Percentiles rank a stretch among this genome's conserved stretches.
phyloP scores from a whole-genome alignment of 129 eudicot species.

The Lactuca saligna region DNA sequence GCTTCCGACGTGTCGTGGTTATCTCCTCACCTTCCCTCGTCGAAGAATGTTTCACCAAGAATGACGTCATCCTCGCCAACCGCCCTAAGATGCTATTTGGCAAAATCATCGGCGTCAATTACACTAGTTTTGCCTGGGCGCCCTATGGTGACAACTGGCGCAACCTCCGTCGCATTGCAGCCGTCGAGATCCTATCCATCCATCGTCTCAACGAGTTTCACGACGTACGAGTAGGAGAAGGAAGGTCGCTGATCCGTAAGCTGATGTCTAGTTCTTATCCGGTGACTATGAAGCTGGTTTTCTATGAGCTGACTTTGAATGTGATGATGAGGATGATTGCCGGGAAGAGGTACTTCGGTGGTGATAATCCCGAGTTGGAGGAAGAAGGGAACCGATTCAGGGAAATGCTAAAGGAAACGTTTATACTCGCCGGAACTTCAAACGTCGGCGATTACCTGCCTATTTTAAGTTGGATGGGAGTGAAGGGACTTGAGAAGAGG shows the following conservation, averaged over 20 bases:
- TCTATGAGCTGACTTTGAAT: constrained; percentile 28
- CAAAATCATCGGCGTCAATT: constrained; percentile 29
- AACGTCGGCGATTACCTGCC: constrained; percentile 41
- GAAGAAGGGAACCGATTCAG: constrained; percentile 27
- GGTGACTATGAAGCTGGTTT: constrained; percentile 28
- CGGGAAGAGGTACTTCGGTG: constrained; percentile 38
- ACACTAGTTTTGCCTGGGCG: constrained; percentile 37
- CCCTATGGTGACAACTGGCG: constrained; percentile 46
- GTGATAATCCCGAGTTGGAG: constrained; percentile 11
- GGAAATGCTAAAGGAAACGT: constrained; percentile 26
- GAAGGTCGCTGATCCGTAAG: constrained; percentile 3
- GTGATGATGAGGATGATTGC: constrained; percentile 44
- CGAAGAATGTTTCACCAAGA: constrained; percentile 44
- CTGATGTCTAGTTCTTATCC: background rate
- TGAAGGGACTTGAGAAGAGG: constrained; percentile 34
- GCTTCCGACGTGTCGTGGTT: constrained; percentile 31
- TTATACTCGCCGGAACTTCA: constrained; percentile 5
- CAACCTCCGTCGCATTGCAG: constrained; percentile 46
- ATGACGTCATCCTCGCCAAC: constrained; percentile 41
- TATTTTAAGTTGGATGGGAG: constrained; percentile 34
- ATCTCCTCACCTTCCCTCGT: constrained; percentile 33
- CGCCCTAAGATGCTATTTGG: constrained; percentile 39
- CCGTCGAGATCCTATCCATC: constrained; percentile 42
- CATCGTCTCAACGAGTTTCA: constrained; percentile 34
- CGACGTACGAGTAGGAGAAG: constrained; percentile 36